These are phyloP conservation scores for Triticum dicoccoides DNA, from an alignment of 176 grass and related monocot species.

Conservation along the genomic window DNA sequence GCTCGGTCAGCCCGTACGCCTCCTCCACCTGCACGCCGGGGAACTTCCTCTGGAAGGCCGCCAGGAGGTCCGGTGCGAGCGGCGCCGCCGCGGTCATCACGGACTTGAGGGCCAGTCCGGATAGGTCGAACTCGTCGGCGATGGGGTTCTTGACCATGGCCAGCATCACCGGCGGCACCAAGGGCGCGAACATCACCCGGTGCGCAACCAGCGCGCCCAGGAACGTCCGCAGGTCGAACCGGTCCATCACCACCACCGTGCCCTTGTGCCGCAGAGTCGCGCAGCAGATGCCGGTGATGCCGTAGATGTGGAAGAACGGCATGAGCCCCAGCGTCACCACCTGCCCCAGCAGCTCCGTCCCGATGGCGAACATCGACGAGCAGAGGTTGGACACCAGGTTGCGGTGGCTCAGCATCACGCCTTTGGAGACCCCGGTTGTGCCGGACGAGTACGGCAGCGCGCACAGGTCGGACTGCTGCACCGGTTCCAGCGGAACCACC, in stretches of 20 bases:
- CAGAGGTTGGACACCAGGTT: conserved; percentile 83
- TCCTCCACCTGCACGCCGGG: conserved; percentile 74
- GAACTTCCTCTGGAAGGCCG: conserved; percentile 70
- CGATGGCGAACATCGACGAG: conserved; percentile 57
- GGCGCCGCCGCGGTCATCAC: conserved; percentile 86
- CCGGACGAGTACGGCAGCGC: conserved; percentile 83
- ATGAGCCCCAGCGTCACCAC: conserved; percentile 63
- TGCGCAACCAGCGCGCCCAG: conserved; percentile 52
- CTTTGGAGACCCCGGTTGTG: conserved; percentile 84
- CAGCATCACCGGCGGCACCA: conserved; percentile 82
- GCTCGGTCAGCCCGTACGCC: conserved; percentile 89
- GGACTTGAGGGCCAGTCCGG: conserved; percentile 45
- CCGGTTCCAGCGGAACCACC: conserved; percentile 16
- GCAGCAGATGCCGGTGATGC: conserved; percentile 84
- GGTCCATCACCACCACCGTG: conserved; percentile 85
- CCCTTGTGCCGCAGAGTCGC: conserved; percentile 74
- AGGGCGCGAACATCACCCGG: conserved; percentile 64
- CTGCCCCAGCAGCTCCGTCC: conserved; percentile 30
- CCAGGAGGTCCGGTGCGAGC: conserved; percentile 55
- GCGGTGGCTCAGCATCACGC: conserved; percentile 90
- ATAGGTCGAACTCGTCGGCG: conserved; percentile 51
- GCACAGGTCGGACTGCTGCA: conserved; percentile 60
- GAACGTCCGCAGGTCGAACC: conserved; percentile 69
- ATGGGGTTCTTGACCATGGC: conserved; percentile 78
- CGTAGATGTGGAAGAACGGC: conserved; percentile 97